Base-by-base conservation (phyloP, 345 rosid species). In the Gossypium ekmanianum region DNA sequence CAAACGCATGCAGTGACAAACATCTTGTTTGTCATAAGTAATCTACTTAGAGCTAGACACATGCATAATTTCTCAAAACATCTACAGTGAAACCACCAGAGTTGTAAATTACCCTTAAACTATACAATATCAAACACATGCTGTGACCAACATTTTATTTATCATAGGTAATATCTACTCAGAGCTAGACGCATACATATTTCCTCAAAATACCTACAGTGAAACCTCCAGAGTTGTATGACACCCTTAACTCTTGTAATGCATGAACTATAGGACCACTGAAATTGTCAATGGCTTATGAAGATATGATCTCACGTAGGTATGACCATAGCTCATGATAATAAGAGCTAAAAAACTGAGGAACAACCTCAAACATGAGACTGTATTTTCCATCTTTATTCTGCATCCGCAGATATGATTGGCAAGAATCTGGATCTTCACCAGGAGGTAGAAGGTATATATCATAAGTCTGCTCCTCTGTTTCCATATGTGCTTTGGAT, bases 381-480 rank as follows among this genome's bases (percentile, higher is more conserved):
- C 87, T 93, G 77, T 96, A 96, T 84, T 92, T 93, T 83, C 98
- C 99, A 75, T 96, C 98, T 88, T 92, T 96, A 74, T 96, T 96
- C 80, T 97, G 88, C 98, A 96, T 96, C 84, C 99, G 91, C 80
- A 93, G 76, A 82, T 96, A 96, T 52, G 99, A 96, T 69, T 96
- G 98, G 74, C 98, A 96, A 44, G 98, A 80, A 83, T 93, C 97
- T 51, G 90, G 92, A 89, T 96, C 98, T 88, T 96, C 99, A 76
- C 98, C 99, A 3, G 98, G 99, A 68, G 99, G 99, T 74, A 96
- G 88, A 76, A 96, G 97, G 84, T 96, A 93, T 78, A 96, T 96
- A 75, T 96, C 99, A 81, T 93, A 96, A 2, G 86, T 92, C 87
- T 96, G 91, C 86, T 96, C 99, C 62, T 72, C 83, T 22, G 87